Percentiles rank a stretch among this genome's conserved stretches.
phyloP scores from a whole-genome alignment of 148 eudicot species.

The Rhododendron vialii region DNA sequence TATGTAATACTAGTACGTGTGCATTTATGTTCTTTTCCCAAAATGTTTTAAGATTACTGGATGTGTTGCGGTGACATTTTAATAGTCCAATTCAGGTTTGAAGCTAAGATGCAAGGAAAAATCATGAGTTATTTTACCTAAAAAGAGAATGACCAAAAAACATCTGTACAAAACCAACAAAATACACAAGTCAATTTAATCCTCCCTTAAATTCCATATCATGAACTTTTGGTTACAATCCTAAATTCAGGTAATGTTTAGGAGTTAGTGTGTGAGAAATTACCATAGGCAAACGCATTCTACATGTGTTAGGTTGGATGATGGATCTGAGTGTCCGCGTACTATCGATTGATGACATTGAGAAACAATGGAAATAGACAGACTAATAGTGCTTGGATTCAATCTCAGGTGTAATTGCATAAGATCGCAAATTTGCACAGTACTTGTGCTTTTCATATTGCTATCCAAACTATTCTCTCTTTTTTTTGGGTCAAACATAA shows the following conservation, averaged over 20 bases:
- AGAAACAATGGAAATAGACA: neutral
- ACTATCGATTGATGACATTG: neutral
- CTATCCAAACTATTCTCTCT: too few species aligned
- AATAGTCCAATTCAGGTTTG: neutral
- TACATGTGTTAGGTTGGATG: neutral
- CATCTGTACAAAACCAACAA: too few species aligned
- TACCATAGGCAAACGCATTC: neutral
- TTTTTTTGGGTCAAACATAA: too few species aligned
- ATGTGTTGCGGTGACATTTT: neutral
- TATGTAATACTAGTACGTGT: neutral
- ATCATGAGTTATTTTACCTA: too few species aligned
- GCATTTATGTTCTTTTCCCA: neutral
- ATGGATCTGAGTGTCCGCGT: neutral
- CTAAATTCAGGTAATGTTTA: neutral
- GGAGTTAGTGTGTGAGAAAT: neutral
- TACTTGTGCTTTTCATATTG: neutral
- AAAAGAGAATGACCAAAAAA: too few species aligned
- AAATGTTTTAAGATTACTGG: neutral
- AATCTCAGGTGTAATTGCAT: neutral
- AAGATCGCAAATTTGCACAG: neutral
- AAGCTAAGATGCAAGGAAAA: too few species aligned
- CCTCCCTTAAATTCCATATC: neutral
- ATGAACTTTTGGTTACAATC: neutral
- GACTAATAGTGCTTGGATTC: neutral
- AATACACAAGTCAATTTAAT: too few species aligned